phyloP scores from a whole-genome alignment of 441 rosid genomes.

The Cnidoscolus chayamansa region DNA sequence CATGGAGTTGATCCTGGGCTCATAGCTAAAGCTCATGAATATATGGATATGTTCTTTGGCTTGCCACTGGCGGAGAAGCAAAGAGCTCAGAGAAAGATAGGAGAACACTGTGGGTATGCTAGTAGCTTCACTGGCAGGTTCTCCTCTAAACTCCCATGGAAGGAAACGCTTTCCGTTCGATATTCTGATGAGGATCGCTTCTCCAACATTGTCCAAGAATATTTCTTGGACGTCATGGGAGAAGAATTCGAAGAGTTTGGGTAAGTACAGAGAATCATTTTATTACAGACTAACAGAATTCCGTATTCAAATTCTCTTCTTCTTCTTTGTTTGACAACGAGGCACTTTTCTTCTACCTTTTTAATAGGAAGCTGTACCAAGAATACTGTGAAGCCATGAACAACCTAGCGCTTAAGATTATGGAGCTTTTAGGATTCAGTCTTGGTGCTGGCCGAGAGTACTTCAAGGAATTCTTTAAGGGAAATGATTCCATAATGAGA shows the following conservation, averaged over 20 bases:
- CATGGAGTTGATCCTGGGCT: constrained; percentile 69
- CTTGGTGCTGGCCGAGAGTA: constrained; percentile 50
- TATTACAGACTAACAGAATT: not conserved
- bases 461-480: constrained; percentile 64
- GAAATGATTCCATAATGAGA: constrained; percentile 89
- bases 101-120: constrained; percentile 83
- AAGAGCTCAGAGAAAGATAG: constrained; percentile 63
- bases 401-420: constrained; percentile 62
- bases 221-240: constrained; percentile 61
- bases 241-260: constrained; percentile 61
- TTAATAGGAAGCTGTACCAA: constrained; percentile 64
- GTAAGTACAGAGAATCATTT: constrained; percentile 34
- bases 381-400: constrained; percentile 82
- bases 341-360: not conserved
- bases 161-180: constrained; percentile 83
- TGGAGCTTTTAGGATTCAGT: constrained; percentile 83
- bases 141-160: constrained; percentile 91
- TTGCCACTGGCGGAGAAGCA: constrained; percentile 68
- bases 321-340: not conserved
- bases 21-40: constrained; percentile 58
- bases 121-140: constrained; percentile 88
- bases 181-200: constrained; percentile 41
- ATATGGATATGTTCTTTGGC: constrained; percentile 65
- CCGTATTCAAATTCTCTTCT: not conserved
- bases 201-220: constrained; percentile 51